phyloP scores from a whole-genome alignment of 2,329 filamentous ascomycete species.

The Curvularia lunata region DNA sequence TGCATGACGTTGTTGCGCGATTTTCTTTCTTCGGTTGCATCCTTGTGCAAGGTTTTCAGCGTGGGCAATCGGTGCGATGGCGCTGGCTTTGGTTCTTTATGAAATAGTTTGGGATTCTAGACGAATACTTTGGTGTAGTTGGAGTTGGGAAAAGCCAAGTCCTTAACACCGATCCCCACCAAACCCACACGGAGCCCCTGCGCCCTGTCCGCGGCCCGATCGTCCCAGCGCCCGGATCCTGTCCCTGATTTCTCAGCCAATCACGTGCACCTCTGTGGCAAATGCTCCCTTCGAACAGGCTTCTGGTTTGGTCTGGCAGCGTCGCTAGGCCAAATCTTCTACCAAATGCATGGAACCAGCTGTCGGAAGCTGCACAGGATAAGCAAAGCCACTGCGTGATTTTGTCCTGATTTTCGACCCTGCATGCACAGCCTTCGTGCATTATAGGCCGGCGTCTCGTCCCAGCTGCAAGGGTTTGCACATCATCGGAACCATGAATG shows the following conservation, averaged over 20 bases:
- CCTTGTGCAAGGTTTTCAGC: neutral
- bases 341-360: neutral
- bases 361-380: neutral
- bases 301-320: neutral
- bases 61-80: neutral
- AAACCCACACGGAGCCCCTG: conserved; percentile 11
- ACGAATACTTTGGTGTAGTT: conserved; percentile 10
- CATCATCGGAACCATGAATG: neutral
- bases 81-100: conserved; percentile 1
- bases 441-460: neutral
- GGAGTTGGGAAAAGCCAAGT: conserved; percentile 1
- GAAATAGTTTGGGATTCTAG: conserved; percentile 3
- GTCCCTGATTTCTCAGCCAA: conserved; percentile 7
- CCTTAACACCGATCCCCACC: conserved; percentile 12
- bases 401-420: neutral
- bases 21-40: conserved; percentile 39
- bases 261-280: conserved; percentile 10
- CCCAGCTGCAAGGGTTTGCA: neutral
- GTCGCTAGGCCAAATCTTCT: neutral
- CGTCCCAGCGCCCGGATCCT: neutral
- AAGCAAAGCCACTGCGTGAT: neutral
- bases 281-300: neutral
- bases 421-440: neutral
- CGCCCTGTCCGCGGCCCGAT: conserved; percentile 14
- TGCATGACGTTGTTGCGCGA: conserved; percentile 48